These are phyloP conservation scores for Monosporozyma aerobia DNA, from an alignment of 805 yeast genomes.

Conservation along the genomic window DNA sequence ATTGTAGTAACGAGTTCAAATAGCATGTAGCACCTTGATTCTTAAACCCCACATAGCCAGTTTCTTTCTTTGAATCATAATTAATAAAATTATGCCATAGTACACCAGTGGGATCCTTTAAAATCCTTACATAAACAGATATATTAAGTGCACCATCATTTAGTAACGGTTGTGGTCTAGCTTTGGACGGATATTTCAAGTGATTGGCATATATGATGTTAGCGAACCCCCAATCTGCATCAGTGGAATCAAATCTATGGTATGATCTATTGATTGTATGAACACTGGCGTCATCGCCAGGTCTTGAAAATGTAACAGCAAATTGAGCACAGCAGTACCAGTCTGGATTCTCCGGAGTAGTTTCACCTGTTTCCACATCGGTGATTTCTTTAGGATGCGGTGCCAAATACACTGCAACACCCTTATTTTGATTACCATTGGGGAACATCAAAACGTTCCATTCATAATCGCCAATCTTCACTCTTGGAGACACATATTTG, in stretches of 20 bases:
- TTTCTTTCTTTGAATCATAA: conserved; percentile 75
- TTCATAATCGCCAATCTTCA: conserved; percentile 50
- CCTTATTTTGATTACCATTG: conserved; percentile 51
- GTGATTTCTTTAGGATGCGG: conserved; percentile 38
- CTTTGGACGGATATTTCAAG: conserved; percentile 33
- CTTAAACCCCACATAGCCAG: conserved; percentile 87
- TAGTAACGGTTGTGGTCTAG: conserved; percentile 35
- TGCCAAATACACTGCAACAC: conserved; percentile 70
- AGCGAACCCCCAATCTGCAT: conserved; percentile 95
- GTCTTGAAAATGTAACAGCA: conserved; percentile 76
- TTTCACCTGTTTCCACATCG: conserved; percentile 22
- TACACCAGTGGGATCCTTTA: conserved; percentile 88
- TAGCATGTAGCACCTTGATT: conserved; percentile 99
- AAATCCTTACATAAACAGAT: conserved; percentile 65
- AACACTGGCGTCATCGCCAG: conserved; percentile 49
- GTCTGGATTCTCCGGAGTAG: conserved; percentile 33
- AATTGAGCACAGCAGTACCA: conserved; percentile 94
- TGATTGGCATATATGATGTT: conserved; percentile 54
- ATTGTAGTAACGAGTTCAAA: conserved; percentile 82
- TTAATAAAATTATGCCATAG: conserved; percentile 83
- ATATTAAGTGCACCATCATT: conserved; percentile 52
- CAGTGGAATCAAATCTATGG: conserved; percentile 67
- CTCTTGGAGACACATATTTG: conserved; percentile 35
- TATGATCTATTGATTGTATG: conserved; percentile 55
- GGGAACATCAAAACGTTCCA: conserved; percentile 76